A percentile compares a stretch with the other conserved stretches of the same genome.
phyloP scores from a whole-genome alignment of 768 basidiomycete species.

The Pleurotus ostreatus region DNA sequence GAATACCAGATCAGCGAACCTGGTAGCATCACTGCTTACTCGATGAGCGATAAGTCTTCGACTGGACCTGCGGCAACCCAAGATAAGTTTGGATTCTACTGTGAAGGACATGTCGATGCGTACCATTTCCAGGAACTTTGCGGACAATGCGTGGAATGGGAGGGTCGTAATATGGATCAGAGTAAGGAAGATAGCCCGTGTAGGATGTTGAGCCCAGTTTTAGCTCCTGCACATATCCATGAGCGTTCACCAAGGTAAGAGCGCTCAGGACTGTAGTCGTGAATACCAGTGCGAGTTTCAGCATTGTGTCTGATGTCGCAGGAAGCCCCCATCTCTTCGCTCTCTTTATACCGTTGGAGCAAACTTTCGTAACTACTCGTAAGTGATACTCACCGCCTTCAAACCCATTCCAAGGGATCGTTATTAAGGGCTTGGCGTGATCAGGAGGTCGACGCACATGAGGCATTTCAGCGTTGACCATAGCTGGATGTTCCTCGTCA shows the following conservation, averaged over 20 bases:
- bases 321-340: background rate
- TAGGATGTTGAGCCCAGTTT: conserved; percentile 27
- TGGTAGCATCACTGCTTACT: conserved; percentile 19
- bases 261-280: conserved; percentile 9
- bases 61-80: conserved; percentile 26
- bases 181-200: conserved; percentile 34
- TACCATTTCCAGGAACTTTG: conserved; percentile 36
- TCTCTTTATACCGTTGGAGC: background rate
- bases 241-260: conserved; percentile 22
- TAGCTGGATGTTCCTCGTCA: too few relatives aligned
- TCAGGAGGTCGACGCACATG: too few relatives aligned
- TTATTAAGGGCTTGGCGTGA: too few relatives aligned
- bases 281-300: background rate
- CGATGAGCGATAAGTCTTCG: conserved; percentile 32
- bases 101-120: conserved; percentile 1
- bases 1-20: background rate
- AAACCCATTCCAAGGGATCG: too few relatives aligned
- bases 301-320: background rate
- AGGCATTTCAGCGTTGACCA: too few relatives aligned
- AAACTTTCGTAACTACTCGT: background rate
- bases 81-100: background rate
- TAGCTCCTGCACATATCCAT: conserved; percentile 39
- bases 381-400: too few relatives aligned
- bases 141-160: conserved; percentile 35
- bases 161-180: conserved; percentile 30